A percentile compares a stretch with the other conserved stretches of the same genome.
Evolutionary conservation across 805 yeast species (phyloP).

Genomic region (Metschnikowia koreensis): DNA sequence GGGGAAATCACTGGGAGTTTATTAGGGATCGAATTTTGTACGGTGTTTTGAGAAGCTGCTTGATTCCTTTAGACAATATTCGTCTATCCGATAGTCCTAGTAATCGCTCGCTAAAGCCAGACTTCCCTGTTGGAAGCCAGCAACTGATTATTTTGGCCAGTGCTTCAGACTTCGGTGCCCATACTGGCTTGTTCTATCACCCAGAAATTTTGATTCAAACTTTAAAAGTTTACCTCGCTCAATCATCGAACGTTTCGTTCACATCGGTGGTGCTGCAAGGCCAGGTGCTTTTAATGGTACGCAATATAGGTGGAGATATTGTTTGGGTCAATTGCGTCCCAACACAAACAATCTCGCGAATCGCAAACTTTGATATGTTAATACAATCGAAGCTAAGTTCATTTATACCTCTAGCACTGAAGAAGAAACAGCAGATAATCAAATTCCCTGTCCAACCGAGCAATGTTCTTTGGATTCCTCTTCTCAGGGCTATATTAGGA

Average conservation of each 20-base stretch:
- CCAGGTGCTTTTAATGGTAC: not conserved
- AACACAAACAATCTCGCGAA: not conserved
- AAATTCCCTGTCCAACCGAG: not conserved
- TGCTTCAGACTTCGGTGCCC: not conserved
- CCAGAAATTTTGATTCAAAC: slow-evolving; percentile 5
- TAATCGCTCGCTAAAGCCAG: slow-evolving; percentile 3
- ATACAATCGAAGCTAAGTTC: slow-evolving; percentile 1
- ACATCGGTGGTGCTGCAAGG: slow-evolving; percentile 8
- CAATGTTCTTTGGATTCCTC: slow-evolving; percentile 22
- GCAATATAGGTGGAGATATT: not conserved
- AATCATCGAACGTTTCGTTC: slow-evolving; percentile 11
- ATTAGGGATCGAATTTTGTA: slow-evolving; percentile 6
- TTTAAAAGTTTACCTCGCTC: slow-evolving; percentile 6
- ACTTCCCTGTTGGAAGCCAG: slow-evolving; percentile 5
- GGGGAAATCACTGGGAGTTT: slow-evolving; percentile 11
- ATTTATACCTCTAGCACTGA: not conserved
- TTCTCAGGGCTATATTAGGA: slow-evolving; percentile 12
- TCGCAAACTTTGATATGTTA: slow-evolving; percentile 1
- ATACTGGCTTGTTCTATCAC: slow-evolving; percentile 13
- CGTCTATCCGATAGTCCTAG: slow-evolving; percentile 1
- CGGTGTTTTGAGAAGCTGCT: slow-evolving; percentile 5
- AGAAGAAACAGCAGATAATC: no score
- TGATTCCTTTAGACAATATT: slow-evolving; percentile 9
- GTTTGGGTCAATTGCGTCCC: slow-evolving; percentile 8
- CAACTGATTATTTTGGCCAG: slow-evolving; percentile 2